Conservation (phyloP, 768 basidiomycete genomes). For the Phlebiopsis gigantea region DNA sequence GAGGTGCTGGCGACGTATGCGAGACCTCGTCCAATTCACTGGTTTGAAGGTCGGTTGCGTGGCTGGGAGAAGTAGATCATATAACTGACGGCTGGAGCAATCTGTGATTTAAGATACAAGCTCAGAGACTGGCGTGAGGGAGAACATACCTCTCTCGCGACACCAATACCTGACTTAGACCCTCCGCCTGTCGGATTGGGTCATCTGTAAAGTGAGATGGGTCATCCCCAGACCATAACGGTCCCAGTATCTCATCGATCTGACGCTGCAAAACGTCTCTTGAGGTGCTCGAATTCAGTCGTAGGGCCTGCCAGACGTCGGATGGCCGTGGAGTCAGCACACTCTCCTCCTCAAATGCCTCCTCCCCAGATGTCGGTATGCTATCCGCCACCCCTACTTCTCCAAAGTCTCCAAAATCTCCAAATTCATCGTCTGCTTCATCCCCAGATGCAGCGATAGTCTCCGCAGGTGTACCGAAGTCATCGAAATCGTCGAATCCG, state of each 20-base stretch:
- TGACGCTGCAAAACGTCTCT: conserved; percentile 51
- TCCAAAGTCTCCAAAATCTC: conserved; percentile 85
- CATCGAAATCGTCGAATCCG: conserved; percentile 46
- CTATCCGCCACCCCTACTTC: conserved; percentile 38
- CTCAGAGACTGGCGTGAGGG: neutral
- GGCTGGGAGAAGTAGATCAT: conserved; percentile 61
- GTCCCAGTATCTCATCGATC: conserved; percentile 59
- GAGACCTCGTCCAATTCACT: conserved; percentile 93
- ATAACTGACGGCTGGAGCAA: conserved; percentile 66
- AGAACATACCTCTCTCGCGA: conserved; percentile 63
- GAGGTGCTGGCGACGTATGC: conserved; percentile 85
- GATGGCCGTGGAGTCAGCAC: conserved; percentile 20
- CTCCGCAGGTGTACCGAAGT: conserved; percentile 47
- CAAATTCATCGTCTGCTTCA: conserved; percentile 71
- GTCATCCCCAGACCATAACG: conserved; percentile 56
- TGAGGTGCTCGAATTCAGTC: conserved; percentile 60
- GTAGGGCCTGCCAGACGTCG: conserved; percentile 54
- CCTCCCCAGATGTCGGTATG: conserved; percentile 30
- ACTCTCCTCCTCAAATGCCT: conserved; percentile 31
- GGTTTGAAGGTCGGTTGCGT: conserved; percentile 72
- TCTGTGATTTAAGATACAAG: conserved; percentile 20
- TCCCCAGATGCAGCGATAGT: conserved; percentile 32
- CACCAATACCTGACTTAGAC: conserved; percentile 72
- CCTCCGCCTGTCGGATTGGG: conserved; percentile 73
- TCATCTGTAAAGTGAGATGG: conserved; percentile 59